These are phyloP conservation scores for Penicillium alfredii DNA, from an alignment of 495 filamentous ascomycete species.

Conservation along the genomic window DNA sequence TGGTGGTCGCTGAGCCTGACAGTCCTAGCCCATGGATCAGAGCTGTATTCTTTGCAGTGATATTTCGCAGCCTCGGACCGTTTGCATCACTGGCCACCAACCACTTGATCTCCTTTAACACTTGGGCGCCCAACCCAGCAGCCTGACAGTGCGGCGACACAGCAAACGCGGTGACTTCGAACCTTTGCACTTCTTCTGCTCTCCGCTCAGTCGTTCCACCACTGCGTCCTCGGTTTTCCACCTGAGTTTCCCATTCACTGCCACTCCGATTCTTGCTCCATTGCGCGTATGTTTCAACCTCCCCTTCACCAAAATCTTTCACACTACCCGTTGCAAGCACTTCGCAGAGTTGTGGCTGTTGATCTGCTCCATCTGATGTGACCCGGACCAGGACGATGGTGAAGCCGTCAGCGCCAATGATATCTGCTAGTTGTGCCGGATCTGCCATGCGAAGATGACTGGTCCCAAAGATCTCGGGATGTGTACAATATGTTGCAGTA, in stretches of 20 bases:
- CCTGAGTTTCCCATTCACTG: not conserved
- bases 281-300: not conserved
- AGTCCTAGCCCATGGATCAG: no score
- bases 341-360: not conserved
- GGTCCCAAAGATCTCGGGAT: no score
- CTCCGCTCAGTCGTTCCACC: not conserved
- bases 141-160: not conserved
- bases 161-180: not conserved
- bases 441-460: no score
- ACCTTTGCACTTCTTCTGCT: not conserved
- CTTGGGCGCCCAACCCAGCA: not conserved
- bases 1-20: no score
- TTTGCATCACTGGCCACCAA: not conserved
- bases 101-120: not conserved
- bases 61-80: not conserved
- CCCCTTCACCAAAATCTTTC: slow-evolving; percentile 1
- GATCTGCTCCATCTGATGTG: no score
- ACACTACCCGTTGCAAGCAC: not conserved
- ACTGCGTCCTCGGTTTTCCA: no score
- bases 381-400: no score
- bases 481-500: no score
- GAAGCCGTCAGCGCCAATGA: no score
- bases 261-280: slow-evolving; percentile 1
- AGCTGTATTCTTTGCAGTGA: no score
- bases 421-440: no score